Evolutionary conservation across 2,329 filamentous ascomycete genomes (phyloP).

Genomic region (Boeremia exigua): DNA sequence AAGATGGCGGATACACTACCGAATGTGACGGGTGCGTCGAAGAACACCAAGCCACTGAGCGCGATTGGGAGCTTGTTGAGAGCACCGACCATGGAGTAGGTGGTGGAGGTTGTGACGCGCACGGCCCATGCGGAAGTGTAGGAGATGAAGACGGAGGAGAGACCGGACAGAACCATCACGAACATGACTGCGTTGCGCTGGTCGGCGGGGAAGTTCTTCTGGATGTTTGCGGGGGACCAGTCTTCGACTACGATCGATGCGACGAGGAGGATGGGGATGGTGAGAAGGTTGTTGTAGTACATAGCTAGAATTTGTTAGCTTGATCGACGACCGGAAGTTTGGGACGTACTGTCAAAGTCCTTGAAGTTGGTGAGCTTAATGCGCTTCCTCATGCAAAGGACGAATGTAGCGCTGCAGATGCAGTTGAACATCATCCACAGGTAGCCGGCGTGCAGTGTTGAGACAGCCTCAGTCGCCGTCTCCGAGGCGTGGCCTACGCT

Average conservation of each 20-base stretch:
- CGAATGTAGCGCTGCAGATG: conserved; percentile 87
- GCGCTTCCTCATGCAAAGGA: conserved; percentile 94
- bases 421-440: conserved; percentile 99
- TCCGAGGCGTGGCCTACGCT: conserved; percentile 60
- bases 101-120: conserved; percentile 94
- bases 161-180: conserved; percentile 92
- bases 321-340: conserved; percentile 16
- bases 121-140: conserved; percentile 99
- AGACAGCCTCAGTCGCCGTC: conserved; percentile 76
- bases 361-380: conserved; percentile 99
- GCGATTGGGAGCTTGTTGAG: conserved; percentile 98
- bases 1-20: conserved; percentile 90
- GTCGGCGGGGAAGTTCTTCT: conserved; percentile 85
- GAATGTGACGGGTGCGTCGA: conserved; percentile 89
- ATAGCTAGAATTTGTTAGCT: conserved; percentile 69
- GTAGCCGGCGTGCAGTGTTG: conserved; percentile 92
- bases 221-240: conserved; percentile 86
- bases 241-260: conserved; percentile 86
- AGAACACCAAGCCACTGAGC: conserved; percentile 90
- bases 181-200: conserved; percentile 79
- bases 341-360: conserved; percentile 90
- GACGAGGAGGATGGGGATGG: conserved; percentile 86
- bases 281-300: conserved; percentile 99
- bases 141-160: conserved; percentile 97
- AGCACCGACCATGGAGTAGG: conserved; percentile 97